phyloP scores from a whole-genome alignment of 164 flowering plant genomes.

The Sedum album region DNA sequence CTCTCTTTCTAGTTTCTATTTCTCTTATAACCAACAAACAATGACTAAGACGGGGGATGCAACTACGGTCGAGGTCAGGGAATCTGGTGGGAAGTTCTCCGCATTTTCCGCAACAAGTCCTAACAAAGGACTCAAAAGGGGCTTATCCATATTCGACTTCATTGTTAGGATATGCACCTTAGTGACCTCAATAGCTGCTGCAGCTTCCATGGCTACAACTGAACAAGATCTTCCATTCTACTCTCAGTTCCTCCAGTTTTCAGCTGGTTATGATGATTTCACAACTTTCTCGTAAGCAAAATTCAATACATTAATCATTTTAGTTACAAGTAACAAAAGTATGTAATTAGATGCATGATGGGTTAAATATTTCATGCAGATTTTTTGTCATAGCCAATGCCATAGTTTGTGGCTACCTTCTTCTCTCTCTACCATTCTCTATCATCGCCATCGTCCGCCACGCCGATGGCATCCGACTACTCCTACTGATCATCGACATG shows the following conservation, averaged over 20 bases:
- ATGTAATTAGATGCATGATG: no score
- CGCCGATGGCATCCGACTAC: constrained; percentile 37
- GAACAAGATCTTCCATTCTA: constrained; percentile 78
- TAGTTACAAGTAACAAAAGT: not conserved
- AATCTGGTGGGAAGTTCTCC: constrained; percentile 24
- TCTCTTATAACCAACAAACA: not conserved
- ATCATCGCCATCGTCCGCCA: constrained; percentile 46
- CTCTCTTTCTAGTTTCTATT: not conserved
- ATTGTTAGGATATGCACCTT: constrained; percentile 48
- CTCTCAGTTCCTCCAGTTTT: constrained; percentile 80
- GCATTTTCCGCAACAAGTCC: constrained; percentile 7
- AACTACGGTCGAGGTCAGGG: constrained; percentile 27
- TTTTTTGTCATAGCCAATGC: constrained; percentile 59
- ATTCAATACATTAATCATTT: not conserved
- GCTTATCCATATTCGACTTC: constrained; percentile 58
- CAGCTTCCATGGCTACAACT: constrained; percentile 64
- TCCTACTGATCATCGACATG: constrained; percentile 48
- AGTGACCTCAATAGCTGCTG: constrained; percentile 43
- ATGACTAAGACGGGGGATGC: constrained; percentile 32
- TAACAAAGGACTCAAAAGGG: constrained; percentile 38
- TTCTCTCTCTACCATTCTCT: constrained; percentile 67
- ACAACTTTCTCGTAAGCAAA: constrained; percentile 58
- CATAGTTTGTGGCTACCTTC: constrained; percentile 41
- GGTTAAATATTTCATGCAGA: constrained; percentile 31
- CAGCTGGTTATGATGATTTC: constrained; percentile 63